Base-by-base conservation (phyloP, 164 flowering plant species). In the Echeveria elegans region DNA sequence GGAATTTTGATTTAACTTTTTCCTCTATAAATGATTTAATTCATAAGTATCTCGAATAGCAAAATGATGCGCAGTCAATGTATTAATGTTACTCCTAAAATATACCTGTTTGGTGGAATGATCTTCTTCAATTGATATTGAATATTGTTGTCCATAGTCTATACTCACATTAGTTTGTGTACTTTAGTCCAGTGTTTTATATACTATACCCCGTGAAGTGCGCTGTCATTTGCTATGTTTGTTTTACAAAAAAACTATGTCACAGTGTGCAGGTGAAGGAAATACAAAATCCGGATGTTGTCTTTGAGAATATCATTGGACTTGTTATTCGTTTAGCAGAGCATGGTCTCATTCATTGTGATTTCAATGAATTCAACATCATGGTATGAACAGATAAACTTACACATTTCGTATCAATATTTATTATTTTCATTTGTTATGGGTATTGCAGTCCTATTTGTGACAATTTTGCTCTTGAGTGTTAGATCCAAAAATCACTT, bases 291-390 rank as follows among this genome's bases (percentile, higher is more conserved):
- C 97, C 95, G 52, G 96, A 89, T 18, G 69, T 63, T 0, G 84
- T 94, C 68, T 88, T 94, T 75, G 97, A 91, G 43, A 88, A 83
- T 7, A 85, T 94, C 37, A 70, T 91, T 72, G 88, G 86, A 67
- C 74, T 89, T 72, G 81, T 94, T 69, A 75, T 89, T 79, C 90
- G 90, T 63, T 66, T 94, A 66, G 97, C 96, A 28, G 98, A 94
- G 74, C 89, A 86, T 77, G 98, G 98, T 19, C 91, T 94, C 45
- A 91, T 94, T 70, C 98, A 94, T 67, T 94, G 98, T 66, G 98
- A 94, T 75, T 91, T 94, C 79, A 94, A 91, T 69, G 98, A 94
- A 76, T 94, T 91, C 71, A 94, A 94, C 76, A 86, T 94, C 28
- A 91, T 93, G 97, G 98, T 93, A 82, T 60, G 85, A 18, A 23